Percentiles rank a stretch among this genome's conserved stretches.
Conservation (phyloP, 1,284 basidiomycete genomes). For the Hymenochaete sp. region DNA sequence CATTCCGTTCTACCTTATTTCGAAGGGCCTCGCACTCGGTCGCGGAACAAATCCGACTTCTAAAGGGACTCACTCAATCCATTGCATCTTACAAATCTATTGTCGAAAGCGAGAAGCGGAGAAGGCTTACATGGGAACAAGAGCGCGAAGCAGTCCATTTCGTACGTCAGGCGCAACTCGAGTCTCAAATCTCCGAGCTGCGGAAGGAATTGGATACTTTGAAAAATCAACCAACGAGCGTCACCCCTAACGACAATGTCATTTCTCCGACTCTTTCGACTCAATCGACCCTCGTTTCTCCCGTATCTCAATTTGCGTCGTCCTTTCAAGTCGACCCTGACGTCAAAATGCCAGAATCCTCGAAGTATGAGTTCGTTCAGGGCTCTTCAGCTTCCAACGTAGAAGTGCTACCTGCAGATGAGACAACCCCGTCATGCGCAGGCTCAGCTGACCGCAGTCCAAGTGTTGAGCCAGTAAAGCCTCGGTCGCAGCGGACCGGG, state of each 20-base stretch:
- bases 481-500: conserved; percentile 1
- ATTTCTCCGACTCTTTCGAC: conserved; percentile 19
- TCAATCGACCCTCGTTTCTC: conserved; percentile 16
- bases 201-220: conserved; percentile 48
- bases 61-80: conserved; percentile 50
- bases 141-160: conserved; percentile 53
- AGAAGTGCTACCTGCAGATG: background rate
- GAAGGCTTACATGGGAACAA: conserved; percentile 56
- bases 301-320: conserved; percentile 7
- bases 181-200: conserved; percentile 48
- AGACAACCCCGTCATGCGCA: conserved; percentile 1
- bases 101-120: conserved; percentile 47
- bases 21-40: conserved; percentile 12
- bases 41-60: conserved; percentile 34
- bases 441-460: background rate
- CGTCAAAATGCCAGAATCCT: background rate
- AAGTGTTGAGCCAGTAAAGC: conserved; percentile 6
- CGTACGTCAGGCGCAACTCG: conserved; percentile 49
- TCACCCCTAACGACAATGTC: no score
- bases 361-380: conserved; percentile 13
- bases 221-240: conserved; percentile 29
- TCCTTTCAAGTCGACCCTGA: no score
- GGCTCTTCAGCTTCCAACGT: conserved; percentile 11
- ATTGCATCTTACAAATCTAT: conserved; percentile 45
- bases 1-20: background rate